phyloP scores from a whole-genome alignment of 2,329 filamentous ascomycete genomes.

The Thielaviopsis populi region DNA sequence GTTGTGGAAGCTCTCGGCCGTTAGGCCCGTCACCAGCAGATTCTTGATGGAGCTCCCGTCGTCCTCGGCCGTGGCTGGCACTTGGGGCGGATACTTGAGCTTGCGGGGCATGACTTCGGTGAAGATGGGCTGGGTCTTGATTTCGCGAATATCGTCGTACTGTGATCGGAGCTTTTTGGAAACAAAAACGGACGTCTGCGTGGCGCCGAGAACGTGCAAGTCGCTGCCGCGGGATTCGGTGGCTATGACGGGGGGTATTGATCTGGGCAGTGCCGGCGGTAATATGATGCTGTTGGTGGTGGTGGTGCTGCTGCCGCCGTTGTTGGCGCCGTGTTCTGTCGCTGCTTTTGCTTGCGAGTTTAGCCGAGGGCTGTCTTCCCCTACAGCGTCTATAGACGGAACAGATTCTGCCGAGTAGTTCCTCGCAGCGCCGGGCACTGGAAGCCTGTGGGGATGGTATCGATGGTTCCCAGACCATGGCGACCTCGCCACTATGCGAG shows the following conservation, averaged over 20 bases:
- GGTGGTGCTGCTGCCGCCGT: background rate
- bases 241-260: constrained; percentile 10
- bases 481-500: background rate
- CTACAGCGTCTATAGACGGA: background rate
- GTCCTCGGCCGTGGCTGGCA: constrained; percentile 16
- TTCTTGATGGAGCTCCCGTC: constrained; percentile 47
- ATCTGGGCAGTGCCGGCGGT: background rate
- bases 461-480: background rate
- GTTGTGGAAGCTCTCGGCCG: constrained; percentile 40
- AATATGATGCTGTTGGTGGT: background rate
- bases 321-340: background rate
- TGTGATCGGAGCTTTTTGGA: constrained; percentile 16
- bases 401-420: background rate
- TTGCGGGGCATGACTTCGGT: constrained; percentile 13
- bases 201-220: constrained; percentile 13
- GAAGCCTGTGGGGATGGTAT: background rate
- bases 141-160: constrained; percentile 18
- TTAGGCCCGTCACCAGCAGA: constrained; percentile 49
- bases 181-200: constrained; percentile 13
- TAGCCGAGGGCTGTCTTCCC: background rate
- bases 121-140: constrained; percentile 10
- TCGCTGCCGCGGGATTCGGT: constrained; percentile 6
- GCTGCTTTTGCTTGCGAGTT: background rate
- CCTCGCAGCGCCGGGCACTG: background rate
- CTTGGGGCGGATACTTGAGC: constrained; percentile 18